phyloP scores from a whole-genome alignment of 768 basidiomycete species.

The Tricholoma sp. region DNA sequence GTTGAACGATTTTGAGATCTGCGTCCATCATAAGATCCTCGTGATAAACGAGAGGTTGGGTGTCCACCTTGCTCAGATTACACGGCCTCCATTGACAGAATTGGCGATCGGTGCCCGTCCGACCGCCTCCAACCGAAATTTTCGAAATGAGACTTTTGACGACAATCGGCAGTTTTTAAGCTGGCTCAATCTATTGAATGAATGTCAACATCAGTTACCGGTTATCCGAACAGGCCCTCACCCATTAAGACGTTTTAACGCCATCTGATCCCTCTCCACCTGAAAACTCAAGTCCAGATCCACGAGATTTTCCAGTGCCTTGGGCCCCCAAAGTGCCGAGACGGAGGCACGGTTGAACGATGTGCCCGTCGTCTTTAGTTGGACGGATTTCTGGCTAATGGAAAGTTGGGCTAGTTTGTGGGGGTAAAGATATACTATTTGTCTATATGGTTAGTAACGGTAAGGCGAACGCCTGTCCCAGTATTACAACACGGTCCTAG shows the following conservation, averaged over 20 bases:
- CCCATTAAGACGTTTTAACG: conserved; percentile 33
- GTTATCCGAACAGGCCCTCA: conserved; percentile 3
- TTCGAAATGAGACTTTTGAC: conserved; percentile 83
- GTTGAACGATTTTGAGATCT: no score
- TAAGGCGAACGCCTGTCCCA: conserved; percentile 65
- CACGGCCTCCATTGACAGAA: no score
- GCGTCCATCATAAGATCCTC: no score
- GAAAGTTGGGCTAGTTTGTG: not conserved
- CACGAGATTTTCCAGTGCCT: conserved; percentile 67
- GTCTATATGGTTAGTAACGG: conserved; percentile 62
- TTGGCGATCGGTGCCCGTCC: no score
- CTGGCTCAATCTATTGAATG: not conserved
- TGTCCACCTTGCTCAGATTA: no score
- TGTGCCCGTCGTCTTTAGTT: conserved; percentile 69
- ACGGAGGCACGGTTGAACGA: conserved; percentile 59
- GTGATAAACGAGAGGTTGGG: no score
- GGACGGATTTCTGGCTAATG: conserved; percentile 56
- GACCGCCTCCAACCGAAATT: conserved; percentile 31
- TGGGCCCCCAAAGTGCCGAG: conserved; percentile 80
- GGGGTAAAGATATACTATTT: conserved; percentile 49
- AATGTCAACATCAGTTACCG: not conserved
- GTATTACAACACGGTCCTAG: conserved; percentile 73
- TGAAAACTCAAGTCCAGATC: conserved; percentile 67
- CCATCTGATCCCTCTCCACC: conserved; percentile 59
- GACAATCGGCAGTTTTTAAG: conserved; percentile 34